Evolutionary conservation across 352 stramenopile species (phyloP).

Genomic region (Nothophytophthora sp.): DNA sequence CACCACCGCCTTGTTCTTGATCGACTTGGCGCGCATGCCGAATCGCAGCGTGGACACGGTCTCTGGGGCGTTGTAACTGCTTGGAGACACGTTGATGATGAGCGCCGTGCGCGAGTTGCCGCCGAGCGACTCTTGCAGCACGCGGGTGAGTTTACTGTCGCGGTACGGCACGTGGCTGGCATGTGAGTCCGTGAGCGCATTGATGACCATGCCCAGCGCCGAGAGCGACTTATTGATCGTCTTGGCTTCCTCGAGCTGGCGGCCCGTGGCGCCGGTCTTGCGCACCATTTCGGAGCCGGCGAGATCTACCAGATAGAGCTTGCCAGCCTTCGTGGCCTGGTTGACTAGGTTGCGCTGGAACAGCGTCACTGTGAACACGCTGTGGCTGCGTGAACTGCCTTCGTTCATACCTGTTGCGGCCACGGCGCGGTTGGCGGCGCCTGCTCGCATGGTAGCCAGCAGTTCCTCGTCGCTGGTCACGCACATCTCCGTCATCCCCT

Average conservation of each 20-base stretch:
- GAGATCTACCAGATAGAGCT: constrained; percentile 94
- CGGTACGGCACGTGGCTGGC: constrained; percentile 88
- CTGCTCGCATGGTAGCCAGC: constrained; percentile 80
- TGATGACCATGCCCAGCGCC: constrained; percentile 95
- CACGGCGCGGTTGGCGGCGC: constrained; percentile 82
- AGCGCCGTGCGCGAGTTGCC: constrained; percentile 94
- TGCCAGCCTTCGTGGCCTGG: constrained; percentile 87
- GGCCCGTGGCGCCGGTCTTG: constrained; percentile 90
- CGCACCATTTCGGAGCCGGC: constrained; percentile 94
- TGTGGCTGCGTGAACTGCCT: constrained; percentile 89
- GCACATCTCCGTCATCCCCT: constrained; percentile 93
- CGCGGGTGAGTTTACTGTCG: constrained; percentile 91
- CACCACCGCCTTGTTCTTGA: constrained; percentile 95
- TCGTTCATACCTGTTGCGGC: constrained; percentile 95
- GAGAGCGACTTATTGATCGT: constrained; percentile 97
- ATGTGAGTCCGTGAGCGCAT: constrained; percentile 88
- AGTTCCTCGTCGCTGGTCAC: constrained; percentile 92
- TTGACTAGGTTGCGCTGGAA: constrained; percentile 87
- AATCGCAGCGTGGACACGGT: constrained; percentile 94
- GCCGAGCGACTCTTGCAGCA: constrained; percentile 93
- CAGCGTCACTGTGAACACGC: constrained; percentile 92
- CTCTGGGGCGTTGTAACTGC: constrained; percentile 89
- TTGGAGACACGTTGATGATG: constrained; percentile 93
- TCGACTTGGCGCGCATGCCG: constrained; percentile 91
- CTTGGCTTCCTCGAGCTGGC: constrained; percentile 94